These are phyloP conservation scores for Inga laurina DNA, from an alignment of 306 rosid genomes.

Conservation along the genomic window DNA sequence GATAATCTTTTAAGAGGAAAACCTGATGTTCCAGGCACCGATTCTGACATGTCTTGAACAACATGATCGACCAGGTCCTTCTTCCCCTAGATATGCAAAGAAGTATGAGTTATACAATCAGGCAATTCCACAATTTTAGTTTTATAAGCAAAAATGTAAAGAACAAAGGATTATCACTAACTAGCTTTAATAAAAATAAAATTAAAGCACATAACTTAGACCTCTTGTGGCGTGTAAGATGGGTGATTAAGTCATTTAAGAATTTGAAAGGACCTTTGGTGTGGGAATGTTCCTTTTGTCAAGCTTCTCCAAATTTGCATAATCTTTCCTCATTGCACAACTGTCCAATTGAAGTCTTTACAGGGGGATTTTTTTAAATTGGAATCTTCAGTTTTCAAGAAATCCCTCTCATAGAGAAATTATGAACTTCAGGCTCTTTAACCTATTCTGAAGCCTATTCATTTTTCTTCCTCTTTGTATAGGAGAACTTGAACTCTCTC, in stretches of 20 bases:
- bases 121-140: conserved; percentile 50
- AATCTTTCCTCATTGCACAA: not conserved
- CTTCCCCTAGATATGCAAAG: conserved; percentile 53
- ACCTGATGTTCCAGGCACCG: conserved; percentile 69
- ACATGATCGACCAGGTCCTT: conserved; percentile 51
- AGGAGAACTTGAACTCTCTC: not conserved
- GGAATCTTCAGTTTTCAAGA: not conserved
- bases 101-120: conserved; percentile 16
- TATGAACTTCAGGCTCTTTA: not conserved
- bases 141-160: no score
- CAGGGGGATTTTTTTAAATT: not conserved
- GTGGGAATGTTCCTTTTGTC: not conserved
- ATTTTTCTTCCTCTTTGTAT: not conserved
- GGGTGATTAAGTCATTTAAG: not conserved
- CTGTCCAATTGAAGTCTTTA: not conserved
- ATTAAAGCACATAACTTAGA: not conserved
- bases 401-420: not conserved
- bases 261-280: not conserved
- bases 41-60: conserved; percentile 58
- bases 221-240: not conserved
- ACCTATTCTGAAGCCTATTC: not conserved
- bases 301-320: not conserved
- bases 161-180: not conserved
- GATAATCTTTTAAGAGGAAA: conserved; percentile 28
- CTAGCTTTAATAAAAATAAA: not conserved